Base-by-base conservation (phyloP, 2,329 filamentous ascomycete genomes). In the Tolypocladium ophioglossoides region DNA sequence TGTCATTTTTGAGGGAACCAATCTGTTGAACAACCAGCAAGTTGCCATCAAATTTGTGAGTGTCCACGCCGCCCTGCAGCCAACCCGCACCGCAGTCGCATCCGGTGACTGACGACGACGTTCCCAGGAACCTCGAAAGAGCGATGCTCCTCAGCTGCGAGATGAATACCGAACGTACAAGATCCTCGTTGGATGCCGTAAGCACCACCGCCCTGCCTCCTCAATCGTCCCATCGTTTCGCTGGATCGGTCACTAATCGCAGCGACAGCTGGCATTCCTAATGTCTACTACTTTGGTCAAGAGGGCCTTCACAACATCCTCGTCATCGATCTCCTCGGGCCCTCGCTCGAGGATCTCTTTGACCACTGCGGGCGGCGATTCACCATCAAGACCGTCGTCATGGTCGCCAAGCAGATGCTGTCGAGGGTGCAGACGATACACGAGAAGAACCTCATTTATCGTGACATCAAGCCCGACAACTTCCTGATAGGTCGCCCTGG, bases 121-220 rank as follows among this genome's bases (percentile, higher is more conserved):
- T 41, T 16, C 14, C 49, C 63, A 95, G 90, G 94, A 99, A 86
- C 94, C 94, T 56, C 84, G 94, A 64, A 99, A 99, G 78, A 97
- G 92, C 73, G 94, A 99, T 76, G 94, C 94, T 69, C 94, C 94
- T 55, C 94, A 99, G 72, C 77, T 99, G 62, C 87, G 94, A 72
- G 94, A 99, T 80, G 94, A 99, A 72, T 99, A 99, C 73, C 85
- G 94, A 67, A 99, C 94, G 57, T 99, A 99, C 79, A 99, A 99
- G 80, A 97, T 99, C 65, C 84, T 99, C 63, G 94, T 97, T 62
- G 94, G 94, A 70, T 99, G 94, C 78, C 92, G 94, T 99, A 78
- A 87, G 94, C 58, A 54, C 44, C 35, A 27, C 44, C 9, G 8
- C 16, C 18, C 46, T 9, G 50, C 14, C 20, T 18, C 39, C 24